A percentile compares a stretch with the other conserved stretches of the same genome.
Conservation (phyloP, 768 basidiomycete species). For the Panus rudis region DNA sequence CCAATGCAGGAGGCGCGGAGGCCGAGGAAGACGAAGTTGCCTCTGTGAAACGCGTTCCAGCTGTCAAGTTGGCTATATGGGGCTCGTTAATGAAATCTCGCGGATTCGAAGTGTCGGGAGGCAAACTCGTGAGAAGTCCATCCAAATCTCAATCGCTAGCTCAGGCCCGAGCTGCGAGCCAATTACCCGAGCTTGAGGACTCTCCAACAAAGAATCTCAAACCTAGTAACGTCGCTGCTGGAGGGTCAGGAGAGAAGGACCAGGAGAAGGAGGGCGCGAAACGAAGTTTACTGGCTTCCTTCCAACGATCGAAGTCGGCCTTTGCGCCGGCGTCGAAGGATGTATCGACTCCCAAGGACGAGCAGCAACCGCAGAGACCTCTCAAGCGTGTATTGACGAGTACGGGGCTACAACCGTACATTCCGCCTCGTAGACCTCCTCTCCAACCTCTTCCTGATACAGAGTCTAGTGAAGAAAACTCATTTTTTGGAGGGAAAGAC, state of each 20-base stretch:
- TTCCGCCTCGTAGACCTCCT: not conserved
- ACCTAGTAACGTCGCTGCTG: too few relatives aligned
- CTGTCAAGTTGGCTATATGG: slow-evolving; percentile 64
- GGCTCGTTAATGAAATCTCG: slow-evolving; percentile 57
- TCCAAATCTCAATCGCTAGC: slow-evolving; percentile 31
- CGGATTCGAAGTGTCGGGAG: slow-evolving; percentile 55
- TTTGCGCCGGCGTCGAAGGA: slow-evolving; percentile 38
- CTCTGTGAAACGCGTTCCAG: slow-evolving; percentile 49
- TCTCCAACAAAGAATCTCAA: slow-evolving; percentile 6
- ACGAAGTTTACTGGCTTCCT: slow-evolving; percentile 44
- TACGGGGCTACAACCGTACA: too few relatives aligned
- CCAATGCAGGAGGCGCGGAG: too few relatives aligned
- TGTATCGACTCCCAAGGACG: not conserved
- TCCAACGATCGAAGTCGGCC: slow-evolving; percentile 52
- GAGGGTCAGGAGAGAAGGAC: not conserved
- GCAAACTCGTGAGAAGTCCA: slow-evolving; percentile 56
- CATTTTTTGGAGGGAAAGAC: too few relatives aligned
- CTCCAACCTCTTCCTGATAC: not conserved
- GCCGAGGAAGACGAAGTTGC: slow-evolving; percentile 54
- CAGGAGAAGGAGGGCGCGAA: not conserved
- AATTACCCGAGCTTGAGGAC: too few relatives aligned
- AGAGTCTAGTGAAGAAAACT: too few relatives aligned
- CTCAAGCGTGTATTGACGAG: too few relatives aligned
- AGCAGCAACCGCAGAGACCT: slow-evolving; percentile 11
- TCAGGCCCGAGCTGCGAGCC: slow-evolving; percentile 14